These are phyloP conservation scores for Pseudocercospora ulei DNA, from an alignment of 2,329 filamentous ascomycete genomes.

Conservation along the genomic window DNA sequence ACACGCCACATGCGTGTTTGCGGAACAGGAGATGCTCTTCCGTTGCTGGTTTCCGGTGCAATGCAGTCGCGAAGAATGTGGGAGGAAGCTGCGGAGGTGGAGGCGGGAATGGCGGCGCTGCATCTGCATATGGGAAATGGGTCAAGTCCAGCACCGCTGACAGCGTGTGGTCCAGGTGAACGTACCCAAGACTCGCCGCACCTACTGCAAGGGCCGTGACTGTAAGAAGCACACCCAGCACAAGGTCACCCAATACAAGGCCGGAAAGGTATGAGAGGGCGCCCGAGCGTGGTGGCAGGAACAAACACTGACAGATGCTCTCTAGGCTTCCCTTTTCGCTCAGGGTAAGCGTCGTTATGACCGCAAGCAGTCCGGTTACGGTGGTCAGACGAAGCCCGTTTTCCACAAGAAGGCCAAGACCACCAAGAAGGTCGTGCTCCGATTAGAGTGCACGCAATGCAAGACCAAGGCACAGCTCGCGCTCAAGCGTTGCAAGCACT, in stretches of 20 bases:
- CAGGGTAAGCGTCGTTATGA: conserved; percentile 99
- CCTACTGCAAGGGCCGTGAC: conserved; percentile 94
- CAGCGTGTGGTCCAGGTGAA: conserved; percentile 59
- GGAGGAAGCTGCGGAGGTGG: background rate
- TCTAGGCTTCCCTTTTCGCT: conserved; percentile 76
- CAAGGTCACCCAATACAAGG: conserved; percentile 95
- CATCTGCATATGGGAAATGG: background rate
- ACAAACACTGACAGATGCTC: conserved; percentile 14
- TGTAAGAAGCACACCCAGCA: conserved; percentile 71
- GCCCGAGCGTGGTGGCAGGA: background rate
- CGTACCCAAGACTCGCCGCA: conserved; percentile 95
- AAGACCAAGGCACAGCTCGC: conserved; percentile 97
- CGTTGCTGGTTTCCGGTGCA: background rate
- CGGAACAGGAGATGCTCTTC: too few species aligned
- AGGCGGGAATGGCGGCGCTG: conserved; percentile 3
- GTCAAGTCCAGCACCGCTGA: conserved; percentile 4
- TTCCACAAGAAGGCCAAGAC: conserved; percentile 99
- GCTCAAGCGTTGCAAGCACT: conserved; percentile 99
- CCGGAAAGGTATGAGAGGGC: conserved; percentile 60
- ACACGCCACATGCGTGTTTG: too few species aligned
- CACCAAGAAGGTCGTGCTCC: conserved; percentile 99
- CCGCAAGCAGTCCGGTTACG: conserved; percentile 98
- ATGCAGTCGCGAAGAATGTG: background rate
- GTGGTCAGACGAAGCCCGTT: conserved; percentile 99
- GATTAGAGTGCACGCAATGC: conserved; percentile 94